Evolutionary conservation across 768 basidiomycete genomes (phyloP).

Genomic region (Coprinopsis sp.): DNA sequence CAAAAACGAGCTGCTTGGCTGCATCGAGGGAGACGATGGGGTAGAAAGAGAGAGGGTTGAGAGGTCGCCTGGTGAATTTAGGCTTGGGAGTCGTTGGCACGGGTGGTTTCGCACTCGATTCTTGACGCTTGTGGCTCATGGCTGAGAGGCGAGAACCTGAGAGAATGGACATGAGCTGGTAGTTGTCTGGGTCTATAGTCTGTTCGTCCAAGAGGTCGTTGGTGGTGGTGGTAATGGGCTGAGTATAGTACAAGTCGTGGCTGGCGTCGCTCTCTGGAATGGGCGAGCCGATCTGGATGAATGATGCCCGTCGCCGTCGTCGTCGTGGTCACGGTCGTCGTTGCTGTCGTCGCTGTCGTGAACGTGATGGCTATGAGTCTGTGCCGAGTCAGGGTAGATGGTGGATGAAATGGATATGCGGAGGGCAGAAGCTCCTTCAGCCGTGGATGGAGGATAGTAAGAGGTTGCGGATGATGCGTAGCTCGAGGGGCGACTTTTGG

Average conservation of each 20-base stretch:
- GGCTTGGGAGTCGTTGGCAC: constrained; percentile 46
- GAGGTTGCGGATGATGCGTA: constrained; percentile 19
- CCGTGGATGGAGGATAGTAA: constrained; percentile 23
- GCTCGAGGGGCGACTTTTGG: too few species aligned
- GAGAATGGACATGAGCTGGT: constrained; percentile 18
- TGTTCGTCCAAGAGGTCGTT: constrained; percentile 15
- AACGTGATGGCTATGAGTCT: constrained; percentile 20
- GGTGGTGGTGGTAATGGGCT: background rate
- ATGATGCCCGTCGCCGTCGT: constrained; percentile 18
- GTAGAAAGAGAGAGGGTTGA: too few species aligned
- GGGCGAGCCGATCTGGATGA: constrained; percentile 18
- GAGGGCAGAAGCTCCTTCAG: constrained; percentile 29
- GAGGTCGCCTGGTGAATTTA: constrained; percentile 33
- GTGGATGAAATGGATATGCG: constrained; percentile 41
- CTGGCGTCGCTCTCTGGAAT: constrained; percentile 2
- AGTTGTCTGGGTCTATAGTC: constrained; percentile 8
- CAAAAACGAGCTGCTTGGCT: constrained; percentile 12
- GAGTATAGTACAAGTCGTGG: constrained; percentile 2
- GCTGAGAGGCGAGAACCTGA: constrained; percentile 21
- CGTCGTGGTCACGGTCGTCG: constrained; percentile 16
- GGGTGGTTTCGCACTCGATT: constrained; percentile 16
- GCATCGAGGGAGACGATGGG: constrained; percentile 16
- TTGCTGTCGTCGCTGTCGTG: constrained; percentile 29
- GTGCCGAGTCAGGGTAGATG: constrained; percentile 32
- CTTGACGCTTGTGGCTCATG: constrained; percentile 26